Evolutionary conservation across 23 red algal species (phyloP).

Genomic region (Cyanidioschyzon merolae): DNA sequence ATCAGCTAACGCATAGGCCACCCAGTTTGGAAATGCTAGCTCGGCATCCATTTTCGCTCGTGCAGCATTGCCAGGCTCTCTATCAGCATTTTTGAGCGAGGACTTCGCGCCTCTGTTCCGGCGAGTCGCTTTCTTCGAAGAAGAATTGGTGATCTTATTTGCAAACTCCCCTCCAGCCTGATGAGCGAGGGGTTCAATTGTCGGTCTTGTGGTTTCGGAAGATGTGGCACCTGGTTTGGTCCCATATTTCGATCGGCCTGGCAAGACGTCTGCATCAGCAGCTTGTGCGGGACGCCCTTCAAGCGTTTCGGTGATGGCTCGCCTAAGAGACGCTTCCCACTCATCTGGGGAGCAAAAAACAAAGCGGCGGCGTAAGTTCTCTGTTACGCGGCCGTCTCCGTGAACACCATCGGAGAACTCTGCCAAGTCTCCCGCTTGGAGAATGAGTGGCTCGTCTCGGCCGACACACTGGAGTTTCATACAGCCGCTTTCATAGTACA

Average conservation of each 20-base stretch:
- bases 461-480: background rate
- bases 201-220: too few species aligned
- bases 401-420: conserved; percentile 11
- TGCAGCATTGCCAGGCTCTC: background rate
- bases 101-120: too few species aligned
- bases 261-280: too few species aligned
- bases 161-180: too few species aligned
- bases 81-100: too few species aligned
- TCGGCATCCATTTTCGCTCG: background rate
- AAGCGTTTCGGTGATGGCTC: conserved; percentile 7
- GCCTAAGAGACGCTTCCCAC: background rate
- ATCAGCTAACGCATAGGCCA: conserved; percentile 10
- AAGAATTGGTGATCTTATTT: too few species aligned
- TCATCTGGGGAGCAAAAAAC: conserved; percentile 15
- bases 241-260: too few species aligned
- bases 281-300: too few species aligned
- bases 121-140: too few species aligned
- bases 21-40: conserved; percentile 24
- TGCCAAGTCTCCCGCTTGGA: conserved; percentile 2
- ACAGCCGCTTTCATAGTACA: conserved; percentile 5
- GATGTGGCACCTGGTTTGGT: too few species aligned
- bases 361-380: background rate
- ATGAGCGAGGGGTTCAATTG: too few species aligned
- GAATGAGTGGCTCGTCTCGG: background rate
- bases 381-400: background rate